Conservation (phyloP, 306 rosid species). For the Senna tora region DNA sequence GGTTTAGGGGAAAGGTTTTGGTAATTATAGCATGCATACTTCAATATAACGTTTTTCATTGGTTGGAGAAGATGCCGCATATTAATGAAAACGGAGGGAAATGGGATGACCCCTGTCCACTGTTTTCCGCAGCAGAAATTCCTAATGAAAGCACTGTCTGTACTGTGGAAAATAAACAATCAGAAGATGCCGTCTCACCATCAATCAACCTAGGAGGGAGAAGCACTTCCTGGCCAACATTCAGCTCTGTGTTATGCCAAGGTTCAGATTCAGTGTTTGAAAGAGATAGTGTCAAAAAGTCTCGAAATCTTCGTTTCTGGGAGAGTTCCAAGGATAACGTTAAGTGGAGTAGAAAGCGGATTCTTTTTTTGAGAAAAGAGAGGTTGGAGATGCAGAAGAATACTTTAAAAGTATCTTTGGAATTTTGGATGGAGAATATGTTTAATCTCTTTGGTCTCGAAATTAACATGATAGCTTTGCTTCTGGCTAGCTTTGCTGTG, state of each 20-base stretch:
- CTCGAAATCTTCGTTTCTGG: constrained; percentile 62
- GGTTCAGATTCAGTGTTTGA: constrained; percentile 50
- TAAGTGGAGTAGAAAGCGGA: constrained; percentile 83
- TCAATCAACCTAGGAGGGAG: constrained; percentile 47
- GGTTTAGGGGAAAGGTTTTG: constrained; percentile 90
- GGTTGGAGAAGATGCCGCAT: constrained; percentile 76
- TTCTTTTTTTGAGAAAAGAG: constrained; percentile 73
- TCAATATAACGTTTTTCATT: constrained; percentile 80
- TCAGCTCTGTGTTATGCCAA: constrained; percentile 49
- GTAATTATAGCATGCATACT: constrained; percentile 86
- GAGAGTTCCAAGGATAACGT: constrained; percentile 80
- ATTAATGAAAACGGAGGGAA: constrained; percentile 57
- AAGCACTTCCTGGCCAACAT: constrained; percentile 58
- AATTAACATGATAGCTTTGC: constrained; percentile 92
- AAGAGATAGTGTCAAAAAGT: constrained; percentile 54
- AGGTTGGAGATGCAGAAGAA: constrained; percentile 87
- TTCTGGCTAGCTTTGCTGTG: constrained; percentile 89
- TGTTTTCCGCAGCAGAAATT: constrained; percentile 65
- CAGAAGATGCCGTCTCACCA: constrained; percentile 44
- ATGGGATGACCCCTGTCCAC: constrained; percentile 86
- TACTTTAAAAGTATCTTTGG: constrained; percentile 66
- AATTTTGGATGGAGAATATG: constrained; percentile 84
- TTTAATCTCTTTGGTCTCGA: constrained; percentile 93
- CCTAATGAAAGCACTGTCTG: constrained; percentile 33
- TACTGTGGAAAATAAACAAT: constrained; percentile 32